Percentiles rank a stretch among this genome's conserved stretches.
Conservation (phyloP, 2,329 filamentous ascomycete genomes). For the Fusarium beomiforme region DNA sequence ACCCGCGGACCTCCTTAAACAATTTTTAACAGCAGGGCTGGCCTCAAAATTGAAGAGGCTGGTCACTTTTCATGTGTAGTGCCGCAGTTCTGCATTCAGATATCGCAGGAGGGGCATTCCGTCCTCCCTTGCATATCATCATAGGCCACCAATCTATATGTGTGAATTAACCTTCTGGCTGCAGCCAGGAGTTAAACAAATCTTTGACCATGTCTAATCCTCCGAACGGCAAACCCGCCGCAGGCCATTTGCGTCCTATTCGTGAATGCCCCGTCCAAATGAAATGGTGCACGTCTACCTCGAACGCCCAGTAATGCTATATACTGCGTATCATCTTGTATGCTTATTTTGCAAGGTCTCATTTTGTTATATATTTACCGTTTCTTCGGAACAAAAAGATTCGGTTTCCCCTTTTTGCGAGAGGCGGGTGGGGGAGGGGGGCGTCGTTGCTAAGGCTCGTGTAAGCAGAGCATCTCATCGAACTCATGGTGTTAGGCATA, state of each 20-base stretch:
- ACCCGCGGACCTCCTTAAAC: background rate
- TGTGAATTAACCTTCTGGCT: background rate
- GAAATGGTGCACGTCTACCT: constrained; percentile 1
- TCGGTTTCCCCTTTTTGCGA: constrained; percentile 54
- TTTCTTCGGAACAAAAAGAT: constrained; percentile 57
- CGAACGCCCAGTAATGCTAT: constrained; percentile 38
- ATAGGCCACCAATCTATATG: background rate
- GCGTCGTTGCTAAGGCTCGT: constrained; percentile 21
- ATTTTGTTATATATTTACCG: constrained; percentile 33
- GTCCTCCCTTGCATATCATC: constrained; percentile 25
- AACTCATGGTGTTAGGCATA: constrained; percentile 5
- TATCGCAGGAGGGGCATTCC: background rate
- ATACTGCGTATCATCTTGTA: constrained; percentile 14
- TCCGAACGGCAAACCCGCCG: background rate
- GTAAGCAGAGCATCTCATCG: constrained; percentile 22
- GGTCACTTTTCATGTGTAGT: background rate
- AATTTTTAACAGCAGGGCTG: background rate
- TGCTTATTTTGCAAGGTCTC: constrained; percentile 15
- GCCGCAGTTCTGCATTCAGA: background rate
- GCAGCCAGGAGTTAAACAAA: background rate
- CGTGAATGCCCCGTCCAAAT: constrained; percentile 3
- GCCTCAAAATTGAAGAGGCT: background rate
- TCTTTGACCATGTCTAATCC: background rate
- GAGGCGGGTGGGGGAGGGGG: constrained; percentile 41
- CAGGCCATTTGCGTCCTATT: background rate